phyloP scores from a whole-genome alignment of 768 basidiomycete genomes.

The Boletus huronensis region DNA sequence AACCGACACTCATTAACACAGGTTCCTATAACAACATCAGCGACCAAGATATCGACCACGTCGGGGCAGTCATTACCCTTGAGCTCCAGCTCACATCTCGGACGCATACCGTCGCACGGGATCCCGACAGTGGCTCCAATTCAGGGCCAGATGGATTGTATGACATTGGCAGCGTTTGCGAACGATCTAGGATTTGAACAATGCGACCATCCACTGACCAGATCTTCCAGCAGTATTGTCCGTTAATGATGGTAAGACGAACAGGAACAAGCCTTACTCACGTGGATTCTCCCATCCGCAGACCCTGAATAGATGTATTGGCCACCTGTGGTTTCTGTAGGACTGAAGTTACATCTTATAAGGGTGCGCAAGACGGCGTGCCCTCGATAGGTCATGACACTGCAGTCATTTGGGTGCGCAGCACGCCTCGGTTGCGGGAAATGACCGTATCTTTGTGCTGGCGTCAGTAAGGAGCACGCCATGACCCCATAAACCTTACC shows the following conservation, averaged over 20 bases:
- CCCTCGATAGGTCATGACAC: constrained; percentile 93
- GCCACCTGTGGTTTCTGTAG: constrained; percentile 83
- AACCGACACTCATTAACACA: constrained; percentile 86
- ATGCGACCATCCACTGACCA: constrained; percentile 92
- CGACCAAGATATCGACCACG: neutral
- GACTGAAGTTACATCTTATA: constrained; percentile 96
- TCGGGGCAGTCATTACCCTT: constrained; percentile 42
- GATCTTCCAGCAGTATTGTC: constrained; percentile 48
- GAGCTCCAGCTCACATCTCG: constrained; percentile 97
- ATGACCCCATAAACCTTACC: constrained; percentile 44
- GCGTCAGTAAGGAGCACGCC: constrained; percentile 8
- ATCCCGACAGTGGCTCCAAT: constrained; percentile 28
- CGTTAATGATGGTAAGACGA: constrained; percentile 1
- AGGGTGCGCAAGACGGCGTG: constrained; percentile 88
- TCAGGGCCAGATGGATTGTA: constrained; percentile 71
- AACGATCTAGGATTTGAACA: constrained; percentile 81
- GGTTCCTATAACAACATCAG: constrained; percentile 56
- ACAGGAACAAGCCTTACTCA: constrained; percentile 33
- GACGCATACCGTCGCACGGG: constrained; percentile 52
- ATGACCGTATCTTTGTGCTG: constrained; percentile 46
- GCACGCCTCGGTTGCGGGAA: constrained; percentile 60
- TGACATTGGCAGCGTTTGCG: constrained; percentile 64
- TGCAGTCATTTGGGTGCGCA: constrained; percentile 86
- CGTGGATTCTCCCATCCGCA: constrained; percentile 81
- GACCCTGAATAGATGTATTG: constrained; percentile 96